Percentiles rank a stretch among this genome's conserved stretches.
These are phyloP conservation scores for Dianthus caryophyllus DNA, from an alignment of 148 eudicot species.

Conservation along the genomic window DNA sequence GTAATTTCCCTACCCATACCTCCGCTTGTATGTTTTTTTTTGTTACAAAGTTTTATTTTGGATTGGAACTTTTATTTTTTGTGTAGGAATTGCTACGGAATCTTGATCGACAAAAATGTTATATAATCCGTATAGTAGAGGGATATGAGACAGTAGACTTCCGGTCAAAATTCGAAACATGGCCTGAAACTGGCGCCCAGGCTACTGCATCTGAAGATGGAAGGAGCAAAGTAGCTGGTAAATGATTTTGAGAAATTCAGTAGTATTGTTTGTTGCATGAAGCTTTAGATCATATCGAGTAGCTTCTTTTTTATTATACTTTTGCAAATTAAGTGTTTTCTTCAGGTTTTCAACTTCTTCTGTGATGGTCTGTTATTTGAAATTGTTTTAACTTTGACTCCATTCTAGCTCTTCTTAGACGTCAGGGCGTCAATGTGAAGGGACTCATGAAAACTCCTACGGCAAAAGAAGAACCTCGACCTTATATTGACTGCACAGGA, in stretches of 20 bases:
- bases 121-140: constrained; percentile 69
- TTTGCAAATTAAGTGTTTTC: constrained; percentile 1
- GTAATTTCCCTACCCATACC: constrained; percentile 31
- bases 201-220: constrained; percentile 80
- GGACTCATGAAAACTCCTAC: constrained; percentile 88
- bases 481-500: constrained; percentile 90
- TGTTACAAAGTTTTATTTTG: not conserved
- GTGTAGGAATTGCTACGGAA: constrained; percentile 59
- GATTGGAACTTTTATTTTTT: not conserved
- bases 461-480: constrained; percentile 76
- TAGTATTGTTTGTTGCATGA: not conserved
- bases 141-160: constrained; percentile 80
- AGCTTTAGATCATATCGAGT: not conserved
- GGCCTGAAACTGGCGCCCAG: constrained; percentile 68
- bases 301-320: not conserved
- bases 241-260: constrained; percentile 24
- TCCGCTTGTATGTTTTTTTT: not conserved
- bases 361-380: constrained; percentile 1
- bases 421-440: constrained; percentile 93
- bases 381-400: not conserved
- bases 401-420: constrained; percentile 79
- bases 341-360: constrained; percentile 3
- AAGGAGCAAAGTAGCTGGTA: constrained; percentile 94
- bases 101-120: constrained; percentile 62
- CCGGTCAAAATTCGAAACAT: constrained; percentile 58